Base-by-base conservation (phyloP, 129 eudicot genomes). In the Centaurea solstitialis region DNA sequence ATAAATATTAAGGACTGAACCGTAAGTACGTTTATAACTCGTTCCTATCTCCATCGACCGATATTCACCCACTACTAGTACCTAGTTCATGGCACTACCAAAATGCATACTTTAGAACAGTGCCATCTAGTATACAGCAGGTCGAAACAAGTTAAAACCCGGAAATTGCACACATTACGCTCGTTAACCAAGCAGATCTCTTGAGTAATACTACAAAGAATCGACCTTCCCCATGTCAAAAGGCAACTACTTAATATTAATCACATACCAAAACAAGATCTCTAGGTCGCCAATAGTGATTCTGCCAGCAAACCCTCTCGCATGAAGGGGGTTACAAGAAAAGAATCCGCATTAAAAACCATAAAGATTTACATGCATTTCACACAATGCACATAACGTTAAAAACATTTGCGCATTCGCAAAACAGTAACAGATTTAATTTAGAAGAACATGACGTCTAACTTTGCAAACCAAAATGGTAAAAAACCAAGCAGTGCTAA, bases 291-390 rank as follows among this genome's bases (percentile, higher is more conserved):
- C 39, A 11, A 57, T 73, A 7, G 15, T 28, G 9, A 72, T 67
- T 80, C 26, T 13, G 65, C 43, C 84, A 30, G 43, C 68, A 41
- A 26, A 65, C 22, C 70, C 70, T 9, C 57, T n/a, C 68, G 12
- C 9, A 33, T 45, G 47, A 1, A 65, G 17, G 59, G 13, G 35
- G 28, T 1, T 45, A 11, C 15, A 6, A 11, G 43, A 13, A 78
- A 70, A 7, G 82, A 30, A 47, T 68, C 40, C 15, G 3, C 75
- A 20, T 66, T 33, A 45, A 67, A 67, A 67, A 66, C 33, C 71
- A 75, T 35, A 21, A 7, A 81, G 9, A 81, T 81, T 50, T 24
- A 10, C 43, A 62, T 35, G 77, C 59, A 69, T 69, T 20, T 78
- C 50, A 28, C 50, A 47, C 12, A 2, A 74, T 15, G 2, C 18